phyloP scores from a whole-genome alignment of 768 basidiomycete genomes.

The Sporobolomyces pararoseus region DNA sequence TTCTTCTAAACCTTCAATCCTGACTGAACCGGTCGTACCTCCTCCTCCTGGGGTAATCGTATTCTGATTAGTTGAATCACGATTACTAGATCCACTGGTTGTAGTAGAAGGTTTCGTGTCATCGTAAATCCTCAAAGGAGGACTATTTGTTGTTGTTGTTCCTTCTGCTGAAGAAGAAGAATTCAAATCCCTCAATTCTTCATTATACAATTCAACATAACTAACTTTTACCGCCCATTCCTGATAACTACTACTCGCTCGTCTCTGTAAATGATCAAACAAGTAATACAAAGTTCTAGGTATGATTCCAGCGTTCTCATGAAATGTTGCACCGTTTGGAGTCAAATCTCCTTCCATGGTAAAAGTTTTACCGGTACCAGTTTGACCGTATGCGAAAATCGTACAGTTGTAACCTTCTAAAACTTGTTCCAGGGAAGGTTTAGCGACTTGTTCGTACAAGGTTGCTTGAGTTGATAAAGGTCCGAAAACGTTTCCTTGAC shows the following conservation, averaged over 20 bases:
- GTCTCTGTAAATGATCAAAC: constrained; percentile 78
- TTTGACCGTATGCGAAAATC: constrained; percentile 96
- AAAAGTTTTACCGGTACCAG: constrained; percentile 98
- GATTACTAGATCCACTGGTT: neutral
- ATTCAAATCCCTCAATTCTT: constrained; percentile 85
- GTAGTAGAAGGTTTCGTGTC: constrained; percentile 52
- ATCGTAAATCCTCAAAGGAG: constrained; percentile 93
- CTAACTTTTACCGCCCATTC: constrained; percentile 93
- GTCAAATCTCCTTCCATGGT: constrained; percentile 98
- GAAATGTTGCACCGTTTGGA: constrained; percentile 74
- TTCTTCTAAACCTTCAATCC: constrained; percentile 94
- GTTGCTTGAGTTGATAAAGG: constrained; percentile 92
- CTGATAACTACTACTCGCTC: constrained; percentile 49
- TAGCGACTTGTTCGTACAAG: constrained; percentile 89
- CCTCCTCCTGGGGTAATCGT: neutral
- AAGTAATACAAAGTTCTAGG: constrained; percentile 87
- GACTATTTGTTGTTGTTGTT: neutral
- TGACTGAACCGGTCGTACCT: constrained; percentile 51
- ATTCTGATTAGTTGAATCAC: neutral
- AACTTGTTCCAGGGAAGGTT: constrained; percentile 90
- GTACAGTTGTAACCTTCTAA: constrained; percentile 86
- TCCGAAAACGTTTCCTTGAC: constrained; percentile 76
- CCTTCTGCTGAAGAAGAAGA: constrained; percentile 32
- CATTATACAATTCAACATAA: constrained; percentile 94
- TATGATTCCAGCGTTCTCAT: constrained; percentile 87